Conservation (phyloP, 2,329 filamentous ascomycete genomes). For the Colletotrichum viniferum region DNA sequence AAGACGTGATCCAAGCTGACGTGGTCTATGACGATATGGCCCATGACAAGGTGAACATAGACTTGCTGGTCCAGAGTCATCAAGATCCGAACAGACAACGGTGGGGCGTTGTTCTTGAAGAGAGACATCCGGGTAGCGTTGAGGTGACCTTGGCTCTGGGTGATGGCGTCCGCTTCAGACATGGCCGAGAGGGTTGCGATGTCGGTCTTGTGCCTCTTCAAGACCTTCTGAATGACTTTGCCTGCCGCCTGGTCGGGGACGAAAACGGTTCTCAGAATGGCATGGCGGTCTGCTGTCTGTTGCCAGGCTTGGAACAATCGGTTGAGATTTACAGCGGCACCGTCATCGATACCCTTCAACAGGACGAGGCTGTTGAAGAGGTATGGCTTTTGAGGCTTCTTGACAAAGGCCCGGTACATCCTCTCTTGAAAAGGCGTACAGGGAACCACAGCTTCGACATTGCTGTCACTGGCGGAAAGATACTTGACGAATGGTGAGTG, state of each 20-base stretch:
- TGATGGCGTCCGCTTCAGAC: neutral
- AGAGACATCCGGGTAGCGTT: neutral
- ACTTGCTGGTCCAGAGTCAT: neutral
- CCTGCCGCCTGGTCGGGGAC: slow-evolving; percentile 40
- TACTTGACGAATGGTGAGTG: neutral
- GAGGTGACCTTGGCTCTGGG: neutral
- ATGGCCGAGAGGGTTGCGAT: neutral
- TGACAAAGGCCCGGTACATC: slow-evolving; percentile 46
- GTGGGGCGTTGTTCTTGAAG: neutral
- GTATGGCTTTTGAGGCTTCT: neutral
- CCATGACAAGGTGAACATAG: neutral
- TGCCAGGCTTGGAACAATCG: slow-evolving; percentile 55
- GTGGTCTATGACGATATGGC: slow-evolving; percentile 1
- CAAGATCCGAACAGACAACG: neutral
- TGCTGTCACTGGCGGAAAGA: neutral
- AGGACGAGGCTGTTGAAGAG: slow-evolving; percentile 50
- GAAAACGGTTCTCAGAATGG: slow-evolving; percentile 70
- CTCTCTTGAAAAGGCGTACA: slow-evolving; percentile 60
- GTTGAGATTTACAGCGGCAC: slow-evolving; percentile 36
- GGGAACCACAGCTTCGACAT: slow-evolving; percentile 34
- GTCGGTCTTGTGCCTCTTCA: slow-evolving; percentile 34
- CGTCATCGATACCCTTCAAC: neutral
- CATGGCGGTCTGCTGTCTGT: slow-evolving; percentile 61
- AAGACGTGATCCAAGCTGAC: slow-evolving; percentile 8
- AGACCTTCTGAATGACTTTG: slow-evolving; percentile 29